Conservation (phyloP, 352 stramenopile species). For the Phytophthora meadii region DNA sequence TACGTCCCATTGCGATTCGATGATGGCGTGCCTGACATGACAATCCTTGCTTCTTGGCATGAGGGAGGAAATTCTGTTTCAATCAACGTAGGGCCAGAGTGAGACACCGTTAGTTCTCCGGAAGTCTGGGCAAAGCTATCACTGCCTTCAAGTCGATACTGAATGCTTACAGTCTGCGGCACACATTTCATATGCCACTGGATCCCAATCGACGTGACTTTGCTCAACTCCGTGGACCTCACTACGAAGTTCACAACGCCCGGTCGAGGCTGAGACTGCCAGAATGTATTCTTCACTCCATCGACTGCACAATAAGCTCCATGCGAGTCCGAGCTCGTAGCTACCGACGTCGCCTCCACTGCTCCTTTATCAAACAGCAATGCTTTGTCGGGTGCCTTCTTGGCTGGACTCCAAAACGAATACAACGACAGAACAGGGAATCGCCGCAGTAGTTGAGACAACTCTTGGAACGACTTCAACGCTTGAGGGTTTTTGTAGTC, state of each 20-base stretch:
- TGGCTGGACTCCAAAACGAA: conserved; percentile 86
- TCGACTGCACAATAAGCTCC: conserved; percentile 63
- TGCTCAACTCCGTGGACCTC: conserved; percentile 39
- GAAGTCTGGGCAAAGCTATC: conserved; percentile 53
- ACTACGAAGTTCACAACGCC: conserved; percentile 65
- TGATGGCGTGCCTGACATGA: conserved; percentile 66
- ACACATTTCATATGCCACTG: conserved; percentile 76
- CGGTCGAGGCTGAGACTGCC: conserved; percentile 68
- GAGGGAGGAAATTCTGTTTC: conserved; percentile 47
- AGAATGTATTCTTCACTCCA: conserved; percentile 65
- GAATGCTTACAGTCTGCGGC: conserved; percentile 59
- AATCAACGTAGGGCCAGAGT: conserved; percentile 41
- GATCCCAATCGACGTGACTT: conserved; percentile 70
- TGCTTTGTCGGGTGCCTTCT: conserved; percentile 62
- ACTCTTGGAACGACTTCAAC: conserved; percentile 75
- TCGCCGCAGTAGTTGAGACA: conserved; percentile 74
- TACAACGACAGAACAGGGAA: conserved; percentile 84
- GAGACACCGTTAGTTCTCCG: conserved; percentile 32
- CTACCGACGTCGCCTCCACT: conserved; percentile 65
- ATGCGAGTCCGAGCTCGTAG: conserved; percentile 55
- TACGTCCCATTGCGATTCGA: conserved; percentile 75
- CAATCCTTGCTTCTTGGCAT: conserved; percentile 64
- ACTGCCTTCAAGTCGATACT: conserved; percentile 52
- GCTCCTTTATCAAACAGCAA: conserved; percentile 49
- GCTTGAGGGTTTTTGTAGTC: conserved; percentile 64